phyloP scores from a whole-genome alignment of 2,329 filamentous ascomycete genomes.

The Penicillium sp. region DNA sequence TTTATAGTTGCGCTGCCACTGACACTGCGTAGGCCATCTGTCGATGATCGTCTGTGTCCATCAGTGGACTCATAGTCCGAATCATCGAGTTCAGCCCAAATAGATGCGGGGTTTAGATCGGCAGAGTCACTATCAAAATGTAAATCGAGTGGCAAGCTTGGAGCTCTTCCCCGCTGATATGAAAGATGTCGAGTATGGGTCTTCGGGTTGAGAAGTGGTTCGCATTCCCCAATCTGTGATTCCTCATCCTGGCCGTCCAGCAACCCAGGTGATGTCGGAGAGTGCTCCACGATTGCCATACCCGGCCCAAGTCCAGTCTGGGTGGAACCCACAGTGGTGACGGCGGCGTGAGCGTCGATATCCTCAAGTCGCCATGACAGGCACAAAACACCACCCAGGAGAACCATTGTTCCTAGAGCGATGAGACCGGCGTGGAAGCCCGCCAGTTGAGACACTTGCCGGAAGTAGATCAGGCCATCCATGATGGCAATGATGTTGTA shows the following conservation, averaged over 20 bases:
- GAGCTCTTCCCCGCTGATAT: conserved; percentile 38
- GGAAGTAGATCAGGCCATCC: conserved; percentile 95
- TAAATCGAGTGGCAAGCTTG: conserved; percentile 34
- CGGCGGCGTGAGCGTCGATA: conserved; percentile 37
- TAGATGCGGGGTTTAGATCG: conserved; percentile 70
- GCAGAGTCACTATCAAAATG: conserved; percentile 46
- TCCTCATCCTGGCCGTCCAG: conserved; percentile 36
- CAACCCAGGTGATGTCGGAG: conserved; percentile 27
- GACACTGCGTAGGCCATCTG: conserved; percentile 26
- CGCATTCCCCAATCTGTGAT: conserved; percentile 40
- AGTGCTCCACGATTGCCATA: conserved; percentile 68
- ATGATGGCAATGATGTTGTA: conserved; percentile 99
- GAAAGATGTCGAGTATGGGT: conserved; percentile 26
- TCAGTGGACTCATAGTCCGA: conserved; percentile 48
- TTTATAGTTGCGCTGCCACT: conserved; percentile 23
- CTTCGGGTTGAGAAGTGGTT: conserved; percentile 38
- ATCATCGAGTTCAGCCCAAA: conserved; percentile 86
- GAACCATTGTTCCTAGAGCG: conserved; percentile 78
- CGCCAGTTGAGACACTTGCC: conserved; percentile 77
- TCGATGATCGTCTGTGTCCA: conserved; percentile 12
- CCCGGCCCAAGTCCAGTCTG: conserved; percentile 75
- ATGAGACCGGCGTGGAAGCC: conserved; percentile 70
- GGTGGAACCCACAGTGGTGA: conserved; percentile 51
- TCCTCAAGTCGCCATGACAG: conserved; percentile 91
- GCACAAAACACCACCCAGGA: conserved; percentile 83